Evolutionary conservation across 1,139 yeast species (phyloP).

Genomic region (Kluyveromyces sp.): DNA sequence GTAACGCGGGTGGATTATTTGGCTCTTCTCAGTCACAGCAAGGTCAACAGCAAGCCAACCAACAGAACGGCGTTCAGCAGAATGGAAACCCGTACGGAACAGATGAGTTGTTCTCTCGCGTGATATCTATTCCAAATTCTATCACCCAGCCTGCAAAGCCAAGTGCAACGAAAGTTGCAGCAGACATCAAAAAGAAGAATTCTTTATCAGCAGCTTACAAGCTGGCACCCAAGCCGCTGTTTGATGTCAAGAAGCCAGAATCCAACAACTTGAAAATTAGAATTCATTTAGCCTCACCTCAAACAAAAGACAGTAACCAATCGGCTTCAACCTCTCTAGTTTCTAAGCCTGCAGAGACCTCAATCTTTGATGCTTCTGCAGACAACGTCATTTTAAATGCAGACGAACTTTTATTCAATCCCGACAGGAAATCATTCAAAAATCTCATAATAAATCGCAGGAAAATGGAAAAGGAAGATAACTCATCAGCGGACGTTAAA

Average conservation of each 20-base stretch:
- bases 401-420: slow-evolving; percentile 23
- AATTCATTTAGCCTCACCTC: slow-evolving; percentile 2
- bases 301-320: slow-evolving; percentile 8
- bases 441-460: slow-evolving; percentile 21
- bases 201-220: slow-evolving; percentile 58
- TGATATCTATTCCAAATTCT: slow-evolving; percentile 25
- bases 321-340: slow-evolving; percentile 13
- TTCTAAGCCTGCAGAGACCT: slow-evolving; percentile 10
- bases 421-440: slow-evolving; percentile 24
- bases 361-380: slow-evolving; percentile 11
- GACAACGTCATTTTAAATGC: slow-evolving; percentile 18
- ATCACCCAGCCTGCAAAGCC: slow-evolving; percentile 53
- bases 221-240: slow-evolving; percentile 38
- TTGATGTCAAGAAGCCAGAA: slow-evolving; percentile 20
- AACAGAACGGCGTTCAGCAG: slow-evolving; percentile 24
- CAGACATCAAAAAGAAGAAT: slow-evolving; percentile 49
- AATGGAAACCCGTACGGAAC: slow-evolving; percentile 60
- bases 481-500: slow-evolving; percentile 17
- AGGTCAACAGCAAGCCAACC: slow-evolving; percentile 9
- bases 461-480: slow-evolving; percentile 15
- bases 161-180: slow-evolving; percentile 32
- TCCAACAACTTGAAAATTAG: slow-evolving; percentile 3
- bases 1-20: slow-evolving; percentile 21
- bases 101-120: slow-evolving; percentile 51
- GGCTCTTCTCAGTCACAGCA: slow-evolving; percentile 16